Base-by-base conservation (phyloP, 129 eudicot genomes). In the Ambrosia artemisiifolia region DNA sequence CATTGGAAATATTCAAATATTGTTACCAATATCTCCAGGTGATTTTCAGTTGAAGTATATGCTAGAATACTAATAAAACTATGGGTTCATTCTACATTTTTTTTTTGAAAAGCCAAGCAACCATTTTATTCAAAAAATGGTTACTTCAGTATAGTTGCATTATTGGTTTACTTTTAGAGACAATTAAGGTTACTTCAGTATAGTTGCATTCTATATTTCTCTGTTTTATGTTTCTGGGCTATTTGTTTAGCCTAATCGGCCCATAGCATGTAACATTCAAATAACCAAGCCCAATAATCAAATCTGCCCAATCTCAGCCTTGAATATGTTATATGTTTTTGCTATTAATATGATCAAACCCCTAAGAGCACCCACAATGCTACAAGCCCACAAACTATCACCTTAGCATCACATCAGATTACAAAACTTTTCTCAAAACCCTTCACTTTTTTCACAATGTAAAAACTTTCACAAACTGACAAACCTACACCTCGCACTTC, bases 1-100 rank as follows among this genome's bases (percentile, higher is more conserved):
- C 69, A 17, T 13, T 84, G 88, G 69, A 32, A 65, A 36, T 81
- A 81, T 61, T 69, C 62, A 6, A 67, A 59, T 67, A 54, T 40
- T 24, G 79, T 54, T 14, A 28, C 57, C 48, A 75, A 53, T 28
- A 65, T 65, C 43, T 71, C 67, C 17, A 17, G 76, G 67, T 57
- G 76, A 33, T 32, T 61, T 61, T 61, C 3, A 7, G 24, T 34
- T 32, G 19, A 32, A 14, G 12, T 32, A 3, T 33, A 61, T 33
- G 66, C 44, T 34, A 35, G 24, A 61, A 61, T 33, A 32, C 46
- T 61, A 13, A 34, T 6, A 14, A 14, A 11, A 17, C 36, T 57
- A 13, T 61, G 43, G 66, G 43, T 33, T 61, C 20, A 33, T 33
- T 59, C 40, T 59, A n/a, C n/a, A n/a, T n/a, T n/a, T n/a, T n/a